Base-by-base conservation (phyloP, 352 stramenopile genomes). In the Poterioochromonas sp. region DNA sequence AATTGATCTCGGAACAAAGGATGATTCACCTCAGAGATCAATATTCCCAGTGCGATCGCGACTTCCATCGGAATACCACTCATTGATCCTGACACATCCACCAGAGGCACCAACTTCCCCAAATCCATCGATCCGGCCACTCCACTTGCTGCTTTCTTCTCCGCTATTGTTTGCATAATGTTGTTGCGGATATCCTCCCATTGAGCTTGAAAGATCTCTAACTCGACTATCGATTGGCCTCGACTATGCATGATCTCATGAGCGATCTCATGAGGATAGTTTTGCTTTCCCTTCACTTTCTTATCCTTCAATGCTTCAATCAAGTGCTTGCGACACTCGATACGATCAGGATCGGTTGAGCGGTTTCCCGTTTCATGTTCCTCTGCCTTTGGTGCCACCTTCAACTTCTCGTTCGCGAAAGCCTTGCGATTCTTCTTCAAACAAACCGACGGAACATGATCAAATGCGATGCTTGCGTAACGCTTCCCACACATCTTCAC, bases 81-180 rank as follows among this genome's bases (percentile, higher is more conserved):
- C 84, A 88, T 88, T 11, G 70, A 83, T 0, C 84, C 84, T 0
- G 82, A 87, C 8, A 88, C 84, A 78, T 88, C 84, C 0, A 82
- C 79, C 40, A 88, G 63, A 0, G 81, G 73, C 5, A 87, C 81
- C 44, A 86, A 77, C 40, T 86, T 84, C 0, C 81, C 81, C 12
- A 83, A 68, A 69, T 65, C n/a, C 3, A 65, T 32, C 3, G 82
- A 76, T 20, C 77, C 1, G 22, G 58, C 60, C 3, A n/a, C 11
- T 20, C 40, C 76, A 26, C 15, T 15, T 26, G 47, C 15, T 26
- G 15, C 26, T 15, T 26, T 15, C 47, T 58, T 58, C 15, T 15
- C 47, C 26, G 15, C 15, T 58, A 58, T 26, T 26, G 47, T 58
- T 15, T 15, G 15, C 26, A 26, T 26, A 26, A 58, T 58, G n/a